A percentile compares a stretch with the other conserved stretches of the same genome.
phyloP scores from a whole-genome alignment of 1,284 basidiomycete species.

The Waitea zeae region DNA sequence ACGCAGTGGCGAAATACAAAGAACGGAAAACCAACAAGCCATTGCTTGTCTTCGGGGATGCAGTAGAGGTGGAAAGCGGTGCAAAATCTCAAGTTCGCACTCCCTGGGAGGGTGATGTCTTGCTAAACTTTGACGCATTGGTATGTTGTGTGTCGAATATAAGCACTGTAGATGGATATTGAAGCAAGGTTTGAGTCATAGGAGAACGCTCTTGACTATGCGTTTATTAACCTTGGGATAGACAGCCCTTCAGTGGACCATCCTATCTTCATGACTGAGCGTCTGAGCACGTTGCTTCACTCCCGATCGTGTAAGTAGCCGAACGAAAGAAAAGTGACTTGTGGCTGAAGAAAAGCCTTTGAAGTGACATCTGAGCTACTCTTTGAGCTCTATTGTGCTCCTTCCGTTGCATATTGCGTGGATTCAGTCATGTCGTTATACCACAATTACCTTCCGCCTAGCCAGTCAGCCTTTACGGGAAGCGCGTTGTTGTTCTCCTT shows the following conservation, averaged over 20 bases:
- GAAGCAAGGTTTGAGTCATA: constrained; percentile 22
- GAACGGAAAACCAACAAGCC: constrained; percentile 73
- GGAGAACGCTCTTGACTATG: constrained; percentile 92
- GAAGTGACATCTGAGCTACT: constrained; percentile 92
- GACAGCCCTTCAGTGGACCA: constrained; percentile 69
- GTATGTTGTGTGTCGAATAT: constrained; percentile 28
- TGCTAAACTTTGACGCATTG: constrained; percentile 81
- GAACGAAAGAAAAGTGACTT: too few species aligned
- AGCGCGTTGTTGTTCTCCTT: constrained; percentile 78
- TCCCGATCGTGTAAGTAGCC: constrained; percentile 62
- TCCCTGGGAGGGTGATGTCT: constrained; percentile 82
- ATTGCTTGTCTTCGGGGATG: constrained; percentile 72
- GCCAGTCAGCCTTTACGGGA: constrained; percentile 21
- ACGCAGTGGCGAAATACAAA: constrained; percentile 72
- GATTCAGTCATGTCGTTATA: constrained; percentile 92
- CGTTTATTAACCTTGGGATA: constrained; percentile 78
- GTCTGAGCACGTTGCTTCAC: constrained; percentile 79
- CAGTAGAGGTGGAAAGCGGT: constrained; percentile 69
- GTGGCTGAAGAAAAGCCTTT: too few species aligned
- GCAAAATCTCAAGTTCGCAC: constrained; percentile 62
- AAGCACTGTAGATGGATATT: constrained; percentile 6
- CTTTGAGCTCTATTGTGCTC: constrained; percentile 88
- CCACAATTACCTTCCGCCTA: constrained; percentile 36
- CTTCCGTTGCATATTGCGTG: constrained; percentile 76
- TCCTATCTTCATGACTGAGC: constrained; percentile 89